These are phyloP conservation scores for Exophiala bonariae DNA, from an alignment of 2,329 filamentous ascomycete genomes.

Conservation along the genomic window DNA sequence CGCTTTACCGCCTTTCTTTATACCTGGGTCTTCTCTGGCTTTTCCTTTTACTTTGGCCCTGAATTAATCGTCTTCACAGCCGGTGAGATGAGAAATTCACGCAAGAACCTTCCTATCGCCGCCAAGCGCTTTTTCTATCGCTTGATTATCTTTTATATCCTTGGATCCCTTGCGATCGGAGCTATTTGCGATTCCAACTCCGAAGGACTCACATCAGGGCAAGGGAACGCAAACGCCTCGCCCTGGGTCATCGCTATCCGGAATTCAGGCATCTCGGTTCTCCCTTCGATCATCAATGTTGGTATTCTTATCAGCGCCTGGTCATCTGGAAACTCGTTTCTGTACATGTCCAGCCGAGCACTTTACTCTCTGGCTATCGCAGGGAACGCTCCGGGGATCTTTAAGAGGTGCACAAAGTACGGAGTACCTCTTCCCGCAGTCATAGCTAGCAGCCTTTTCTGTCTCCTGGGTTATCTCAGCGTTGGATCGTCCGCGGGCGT, in stretches of 20 bases:
- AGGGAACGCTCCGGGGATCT: slow-evolving; percentile 44
- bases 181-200: slow-evolving; percentile 35
- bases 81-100: slow-evolving; percentile 52
- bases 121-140: slow-evolving; percentile 43
- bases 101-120: slow-evolving; percentile 53
- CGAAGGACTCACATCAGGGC: slow-evolving; percentile 23
- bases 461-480: too few species aligned
- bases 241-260: slow-evolving; percentile 53
- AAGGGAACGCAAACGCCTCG: slow-evolving; percentile 39
- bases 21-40: slow-evolving; percentile 44
- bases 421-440: too few species aligned
- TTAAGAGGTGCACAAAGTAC: slow-evolving; percentile 29
- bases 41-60: slow-evolving; percentile 39
- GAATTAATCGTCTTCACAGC: slow-evolving; percentile 56
- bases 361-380: slow-evolving; percentile 29
- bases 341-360: slow-evolving; percentile 35
- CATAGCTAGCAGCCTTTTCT: too few species aligned
- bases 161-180: slow-evolving; percentile 32
- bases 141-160: slow-evolving; percentile 41
- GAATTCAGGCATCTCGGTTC: slow-evolving; percentile 33
- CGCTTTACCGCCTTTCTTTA: slow-evolving; percentile 41
- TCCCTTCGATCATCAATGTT: slow-evolving; percentile 40
- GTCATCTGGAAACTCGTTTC: slow-evolving; percentile 41
- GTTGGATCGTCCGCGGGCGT: too few species aligned
- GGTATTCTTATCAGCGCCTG: slow-evolving; percentile 39